Evolutionary conservation across 768 basidiomycete genomes (phyloP), one percentile per base, ranked within the genome.

Genomic region (Mycena venus): DNA sequence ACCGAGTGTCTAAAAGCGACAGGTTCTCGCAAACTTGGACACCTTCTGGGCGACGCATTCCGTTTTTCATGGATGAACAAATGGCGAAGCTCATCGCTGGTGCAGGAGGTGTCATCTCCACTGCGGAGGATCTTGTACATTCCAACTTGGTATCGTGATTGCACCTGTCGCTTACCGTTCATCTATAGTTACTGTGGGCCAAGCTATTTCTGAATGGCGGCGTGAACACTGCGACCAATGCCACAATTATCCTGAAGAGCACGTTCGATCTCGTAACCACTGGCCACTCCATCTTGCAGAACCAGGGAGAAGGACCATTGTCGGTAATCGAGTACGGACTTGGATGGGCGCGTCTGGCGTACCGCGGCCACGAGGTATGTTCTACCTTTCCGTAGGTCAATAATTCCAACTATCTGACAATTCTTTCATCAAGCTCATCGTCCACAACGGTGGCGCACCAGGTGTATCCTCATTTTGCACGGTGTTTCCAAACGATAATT

Each of bases 341-440:
- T 78, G 88, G 88, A 9, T 88, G 87, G 87, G 42, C 25, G 49
- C 80, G 85, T 8, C 62, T 23, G 10, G 84, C 87, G 1, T 86
- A 85, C 62, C 79, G 78, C 2, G 88, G 85, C 0, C 85, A 88
- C 61, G 84, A 87, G 27, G 87, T 88, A 71, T 53, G 36, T 80
- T n/a, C n/a, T n/a, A n/a, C 55, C 31, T 31, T 56, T 44, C 25
- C 17, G 6, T 67, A 32, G 60, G 32, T 19, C 36, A 14, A 38
- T 14, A 0, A n/a, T 31, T 19, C 23, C 38, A 29, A 31, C 23
- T 21, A 3, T 31, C 53, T n/a, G 27, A 69, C 63, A n/a, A n/a
- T n/a, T n/a, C 65, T 53, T 25, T 2, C 7, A 21, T 23, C 3
- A 27, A 87, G 89, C 38, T 84, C 38, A 5, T 87, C 8, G 75